These are phyloP conservation scores for Flaveria linearis DNA, from an alignment of 129 eudicot genomes.

Conservation along the genomic window DNA sequence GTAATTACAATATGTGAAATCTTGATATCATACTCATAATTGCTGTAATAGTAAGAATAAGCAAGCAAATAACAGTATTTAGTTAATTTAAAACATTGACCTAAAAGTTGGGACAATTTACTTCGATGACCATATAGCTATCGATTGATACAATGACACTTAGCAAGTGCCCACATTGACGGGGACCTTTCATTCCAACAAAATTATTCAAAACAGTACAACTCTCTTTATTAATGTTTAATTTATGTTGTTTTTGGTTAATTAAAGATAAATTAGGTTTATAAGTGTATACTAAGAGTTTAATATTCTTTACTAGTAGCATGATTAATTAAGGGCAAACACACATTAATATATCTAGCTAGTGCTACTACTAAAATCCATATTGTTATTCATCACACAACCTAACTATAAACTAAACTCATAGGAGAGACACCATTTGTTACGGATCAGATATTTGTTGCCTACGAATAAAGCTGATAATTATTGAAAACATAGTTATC, in stretches of 20 bases:
- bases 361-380: no score
- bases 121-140: not conserved
- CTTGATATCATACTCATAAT: not conserved
- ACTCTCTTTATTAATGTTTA: not conserved
- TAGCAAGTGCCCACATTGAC: slow-evolving; percentile 1
- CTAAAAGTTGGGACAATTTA: not conserved
- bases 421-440: no score
- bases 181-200: not conserved
- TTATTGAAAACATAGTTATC: no score
- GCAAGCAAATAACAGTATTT: not conserved
- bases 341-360: no score
- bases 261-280: not conserved
- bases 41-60: not conserved
- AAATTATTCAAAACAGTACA: not conserved
- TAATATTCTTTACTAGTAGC: no score
- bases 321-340: no score
- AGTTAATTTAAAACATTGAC: not conserved
- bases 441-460: no score
- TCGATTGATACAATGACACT: not conserved
- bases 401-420: no score
- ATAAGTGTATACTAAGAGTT: no score
- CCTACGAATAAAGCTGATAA: no score
- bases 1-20: not conserved
- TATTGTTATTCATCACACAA: no score
- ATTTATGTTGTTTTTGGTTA: not conserved